These are phyloP conservation scores for Boletus fagicola DNA, from an alignment of 768 basidiomycete species.

Conservation along the genomic window DNA sequence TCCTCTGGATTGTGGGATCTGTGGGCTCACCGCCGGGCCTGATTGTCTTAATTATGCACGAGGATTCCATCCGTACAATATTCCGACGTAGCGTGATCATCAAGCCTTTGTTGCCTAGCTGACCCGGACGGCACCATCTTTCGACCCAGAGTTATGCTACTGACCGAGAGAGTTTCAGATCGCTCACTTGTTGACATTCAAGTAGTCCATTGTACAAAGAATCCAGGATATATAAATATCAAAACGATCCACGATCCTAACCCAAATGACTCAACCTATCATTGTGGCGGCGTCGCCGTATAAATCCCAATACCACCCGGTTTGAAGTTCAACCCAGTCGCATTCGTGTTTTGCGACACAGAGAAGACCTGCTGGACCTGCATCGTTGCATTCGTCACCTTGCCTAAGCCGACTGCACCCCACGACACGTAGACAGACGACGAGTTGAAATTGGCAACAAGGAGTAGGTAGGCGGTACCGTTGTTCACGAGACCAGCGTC, in stretches of 20 bases:
- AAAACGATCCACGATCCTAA: too few species aligned
- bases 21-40: too few species aligned
- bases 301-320: constrained; percentile 26
- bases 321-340: constrained; percentile 20
- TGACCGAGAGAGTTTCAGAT: too few species aligned
- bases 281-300: constrained; percentile 4
- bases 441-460: constrained; percentile 15
- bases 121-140: too few species aligned
- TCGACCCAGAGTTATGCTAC: too few species aligned
- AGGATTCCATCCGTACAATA: too few species aligned
- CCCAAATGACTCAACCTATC: background rate
- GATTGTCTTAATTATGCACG: too few species aligned
- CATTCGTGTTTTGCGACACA: constrained; percentile 12
- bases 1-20: too few species aligned
- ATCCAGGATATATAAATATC: background rate
- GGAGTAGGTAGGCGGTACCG: constrained; percentile 22
- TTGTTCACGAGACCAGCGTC: constrained; percentile 26
- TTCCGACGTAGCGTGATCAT: too few species aligned
- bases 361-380: constrained; percentile 21
- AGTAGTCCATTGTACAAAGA: background rate
- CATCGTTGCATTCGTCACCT: constrained; percentile 14
- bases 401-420: constrained; percentile 14
- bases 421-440: constrained; percentile 14
- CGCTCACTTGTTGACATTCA: background rate
- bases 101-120: background rate